Base-by-base conservation (phyloP, 2,329 filamentous ascomycete genomes). In the Paecilomyces fulvus region DNA sequence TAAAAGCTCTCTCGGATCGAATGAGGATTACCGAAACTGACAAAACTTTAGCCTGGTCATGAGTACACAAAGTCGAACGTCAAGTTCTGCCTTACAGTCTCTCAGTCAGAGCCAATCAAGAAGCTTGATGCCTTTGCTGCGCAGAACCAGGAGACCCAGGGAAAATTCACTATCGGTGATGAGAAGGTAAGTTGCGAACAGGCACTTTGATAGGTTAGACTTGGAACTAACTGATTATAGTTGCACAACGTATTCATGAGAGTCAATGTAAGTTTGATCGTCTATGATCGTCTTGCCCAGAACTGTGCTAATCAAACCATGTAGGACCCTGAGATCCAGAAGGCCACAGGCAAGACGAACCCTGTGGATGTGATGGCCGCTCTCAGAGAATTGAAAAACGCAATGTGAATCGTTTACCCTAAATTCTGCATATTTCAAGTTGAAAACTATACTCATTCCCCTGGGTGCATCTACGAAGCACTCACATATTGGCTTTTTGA, bases 51-150 rank as follows among this genome's bases (percentile, higher is more conserved):
- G 87, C 92, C 92, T 17, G 94, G 94, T 3, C 94, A 99, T 67
- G 94, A 97, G 73, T 99, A 99, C 76, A 99, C 94, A n/a, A 96
- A 94, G 74, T 83, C 87, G 53, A 99, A 99, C 68, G 90, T 94
- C 66, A 90, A 90, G 70, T 99, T 99, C 69, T 86, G 84, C 51
- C 76, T 88, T 58, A 87, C 86, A 1, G 87, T 97, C 14, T 77
- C 87, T 56, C 84, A 89, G 66, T 88, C 83, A 48, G 85, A 89
- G 52, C 80, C 89, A 0, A 84, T 96, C 60, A 85, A 88, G 78
- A 88, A 86, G 64, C 79, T 99, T 30, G 79, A 89, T 62, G 79
- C 81, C 0, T 96, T 90, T 70, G 88, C 90, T 1, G 83, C 89
- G 55, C 79, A 82, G 58, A 92, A 96, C 73, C 79, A 86, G 74